Evolutionary conservation across 2,329 filamentous ascomycete species (phyloP).

Genomic region (Beauveria varroae): DNA sequence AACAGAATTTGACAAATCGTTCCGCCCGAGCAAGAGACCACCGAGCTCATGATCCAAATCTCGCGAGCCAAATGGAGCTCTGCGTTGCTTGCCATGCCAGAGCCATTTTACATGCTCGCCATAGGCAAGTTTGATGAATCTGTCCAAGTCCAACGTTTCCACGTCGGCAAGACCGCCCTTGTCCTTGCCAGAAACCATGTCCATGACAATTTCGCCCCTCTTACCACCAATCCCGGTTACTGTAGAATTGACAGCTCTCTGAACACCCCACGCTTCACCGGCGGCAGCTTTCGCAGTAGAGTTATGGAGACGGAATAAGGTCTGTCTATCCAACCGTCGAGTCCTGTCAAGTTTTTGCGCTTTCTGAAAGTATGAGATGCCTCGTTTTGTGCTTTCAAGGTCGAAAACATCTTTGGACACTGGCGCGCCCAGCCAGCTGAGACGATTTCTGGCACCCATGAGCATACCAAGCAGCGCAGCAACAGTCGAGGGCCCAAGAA

Average conservation of each 20-base stretch:
- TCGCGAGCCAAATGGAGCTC: conserved; percentile 42
- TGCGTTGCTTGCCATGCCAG: conserved; percentile 84
- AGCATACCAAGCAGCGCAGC: conserved; percentile 79
- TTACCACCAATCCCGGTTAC: conserved; percentile 91
- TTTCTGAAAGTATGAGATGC: conserved; percentile 85
- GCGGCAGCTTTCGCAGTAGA: conserved; percentile 85
- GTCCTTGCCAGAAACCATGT: conserved; percentile 81
- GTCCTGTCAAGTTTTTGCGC: conserved; percentile 72
- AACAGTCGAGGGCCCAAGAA: conserved; percentile 86
- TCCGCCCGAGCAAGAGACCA: background rate
- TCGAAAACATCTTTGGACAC: conserved; percentile 91
- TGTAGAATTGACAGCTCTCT: conserved; percentile 88
- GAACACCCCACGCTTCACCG: conserved; percentile 86
- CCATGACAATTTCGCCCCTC: conserved; percentile 87
- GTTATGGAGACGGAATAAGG: conserved; percentile 70
- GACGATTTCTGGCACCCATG: conserved; percentile 81
- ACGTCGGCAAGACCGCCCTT: conserved; percentile 88
- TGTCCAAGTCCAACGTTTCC: conserved; percentile 84
- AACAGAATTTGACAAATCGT: background rate
- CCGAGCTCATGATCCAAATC: conserved; percentile 36
- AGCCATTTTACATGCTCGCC: conserved; percentile 88
- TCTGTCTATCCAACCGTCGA: conserved; percentile 73
- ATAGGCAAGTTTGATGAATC: conserved; percentile 67
- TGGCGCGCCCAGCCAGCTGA: conserved; percentile 77
- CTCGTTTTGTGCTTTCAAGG: conserved; percentile 70